Base-by-base conservation (phyloP, 192 early-diverging fungal species). In the Coemansia umbellata region DNA sequence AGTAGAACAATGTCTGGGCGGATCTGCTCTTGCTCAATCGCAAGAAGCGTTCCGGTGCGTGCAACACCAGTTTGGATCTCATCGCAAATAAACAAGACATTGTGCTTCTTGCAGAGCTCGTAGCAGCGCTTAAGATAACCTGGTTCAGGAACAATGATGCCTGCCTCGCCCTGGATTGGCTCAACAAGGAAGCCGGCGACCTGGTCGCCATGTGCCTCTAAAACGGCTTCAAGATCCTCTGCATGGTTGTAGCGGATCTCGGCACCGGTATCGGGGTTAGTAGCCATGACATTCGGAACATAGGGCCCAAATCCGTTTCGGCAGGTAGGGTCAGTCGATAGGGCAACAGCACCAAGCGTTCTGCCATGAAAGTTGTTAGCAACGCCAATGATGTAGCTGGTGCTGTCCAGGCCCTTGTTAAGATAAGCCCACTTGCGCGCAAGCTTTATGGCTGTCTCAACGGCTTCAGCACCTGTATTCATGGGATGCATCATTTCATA, bases 91-190 rank as follows among this genome's bases (percentile, higher is more conserved):
- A 99, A 88, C 53, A 99, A 78, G 23, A 96, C 94, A 58, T 97
- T 96, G 82, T 99, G 87, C 78, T 95, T 89, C 63, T 92, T 89
- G 87, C 96, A 99, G 39, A 99, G 83, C 18, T 88, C 90, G 59
- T 88, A 85, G 65, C 85, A 87, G 47, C 82, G 83, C 64, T 81
- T 81, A 31, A 99, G 76, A 79, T 99, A 99, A 11, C 94, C 94
- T 1, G 88, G 80, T 61, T 91, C 91, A 24, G 96, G 96, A 9
- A 99, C 89, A 63, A 87, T 84, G 67, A 99, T 95, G 48, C 91
- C 96, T 22, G 96, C 94, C 80, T 99, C 96, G 54, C 96, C 96
- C 70, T 99, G 96, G 77, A 99, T 97, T 15, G 96, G 96, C 78
- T 99, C 96, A 13, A 99, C 91, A 43, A 99, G 81, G 82, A 99